A percentile compares a stretch with the other conserved stretches of the same genome.
Evolutionary conservation across 192 early-diverging fungal species (phyloP).

Genomic region (Podila verticillata): DNA sequence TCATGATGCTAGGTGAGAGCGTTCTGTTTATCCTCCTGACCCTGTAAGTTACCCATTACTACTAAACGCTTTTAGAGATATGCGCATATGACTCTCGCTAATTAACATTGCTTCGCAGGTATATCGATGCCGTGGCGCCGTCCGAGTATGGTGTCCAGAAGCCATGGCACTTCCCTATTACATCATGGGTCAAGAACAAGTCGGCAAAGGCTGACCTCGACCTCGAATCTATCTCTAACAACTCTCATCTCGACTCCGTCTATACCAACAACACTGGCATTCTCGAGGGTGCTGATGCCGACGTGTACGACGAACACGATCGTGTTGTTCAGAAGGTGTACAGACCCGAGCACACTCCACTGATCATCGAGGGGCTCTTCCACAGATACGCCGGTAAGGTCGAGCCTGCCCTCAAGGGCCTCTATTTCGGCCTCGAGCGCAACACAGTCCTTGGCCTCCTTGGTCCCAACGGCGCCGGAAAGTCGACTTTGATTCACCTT

Average conservation of each 20-base stretch:
- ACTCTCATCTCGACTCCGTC: neutral
- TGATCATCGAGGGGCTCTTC: constrained; percentile 40
- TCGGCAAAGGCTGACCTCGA: neutral
- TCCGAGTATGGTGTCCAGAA: constrained; percentile 50
- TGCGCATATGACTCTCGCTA: too few relatives aligned
- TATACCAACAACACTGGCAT: neutral
- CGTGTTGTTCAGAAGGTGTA: constrained; percentile 28
- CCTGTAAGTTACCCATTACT: constrained; percentile 12
- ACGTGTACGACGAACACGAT: constrained; percentile 25
- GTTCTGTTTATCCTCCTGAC: constrained; percentile 24
- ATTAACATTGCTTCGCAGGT: neutral
- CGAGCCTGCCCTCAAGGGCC: constrained; percentile 38
- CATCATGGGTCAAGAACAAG: constrained; percentile 13
- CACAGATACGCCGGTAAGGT: constrained; percentile 41
- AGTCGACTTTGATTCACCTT: constrained; percentile 63
- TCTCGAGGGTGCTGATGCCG: constrained; percentile 31
- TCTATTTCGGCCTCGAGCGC: constrained; percentile 65
- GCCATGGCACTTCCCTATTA: constrained; percentile 48
- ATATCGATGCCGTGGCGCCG: constrained; percentile 35
- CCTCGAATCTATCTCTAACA: constrained; percentile 4
- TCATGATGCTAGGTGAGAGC: constrained; percentile 32
- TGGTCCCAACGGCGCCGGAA: constrained; percentile 79
- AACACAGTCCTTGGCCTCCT: constrained; percentile 70
- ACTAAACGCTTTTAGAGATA: neutral
- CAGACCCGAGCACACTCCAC: constrained; percentile 20